Percentiles rank a stretch among this genome's conserved stretches.
phyloP scores from a whole-genome alignment of 2,329 filamentous ascomycete species.

The Pseudopithomyces chartarum region DNA sequence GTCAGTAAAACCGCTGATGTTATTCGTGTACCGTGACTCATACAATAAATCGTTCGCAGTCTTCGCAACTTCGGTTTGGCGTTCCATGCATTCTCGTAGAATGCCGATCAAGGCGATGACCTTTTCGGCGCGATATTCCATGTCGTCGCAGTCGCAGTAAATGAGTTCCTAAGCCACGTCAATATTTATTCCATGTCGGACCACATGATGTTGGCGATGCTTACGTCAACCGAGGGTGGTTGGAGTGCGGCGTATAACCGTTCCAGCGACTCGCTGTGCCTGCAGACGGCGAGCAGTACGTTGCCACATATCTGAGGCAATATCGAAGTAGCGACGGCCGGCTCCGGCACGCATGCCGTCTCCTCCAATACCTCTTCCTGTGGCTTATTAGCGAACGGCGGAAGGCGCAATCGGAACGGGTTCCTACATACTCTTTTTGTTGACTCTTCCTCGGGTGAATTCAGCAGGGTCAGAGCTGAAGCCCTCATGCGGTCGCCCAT shows the following conservation, averaged over 20 bases:
- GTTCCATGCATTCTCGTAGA: conserved; percentile 12
- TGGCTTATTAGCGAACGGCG: background rate
- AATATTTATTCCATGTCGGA: background rate
- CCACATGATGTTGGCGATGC: background rate
- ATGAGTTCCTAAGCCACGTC: conserved; percentile 6
- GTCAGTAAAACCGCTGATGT: background rate
- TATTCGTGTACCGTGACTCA: background rate
- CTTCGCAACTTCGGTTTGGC: conserved; percentile 12
- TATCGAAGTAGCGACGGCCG: background rate
- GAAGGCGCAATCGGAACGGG: too few relatives aligned
- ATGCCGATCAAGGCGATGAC: conserved; percentile 9
- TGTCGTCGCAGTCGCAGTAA: conserved; percentile 17
- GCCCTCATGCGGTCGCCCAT: conserved; percentile 9
- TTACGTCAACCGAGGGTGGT: conserved; percentile 11
- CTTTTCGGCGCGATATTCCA: conserved; percentile 11
- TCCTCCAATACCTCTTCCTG: conserved; percentile 9
- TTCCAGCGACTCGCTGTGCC: conserved; percentile 14
- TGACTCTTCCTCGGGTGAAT: background rate
- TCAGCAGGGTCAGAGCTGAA: conserved; percentile 7
- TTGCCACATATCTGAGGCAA: conserved; percentile 13
- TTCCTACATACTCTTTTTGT: conserved; percentile 1
- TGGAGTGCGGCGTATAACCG: conserved; percentile 7
- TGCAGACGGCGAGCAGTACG: conserved; percentile 15
- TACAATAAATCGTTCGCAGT: conserved; percentile 12
- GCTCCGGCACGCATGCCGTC: background rate